phyloP scores from a whole-genome alignment of 306 rosid genomes.

The Malus sylvestris region DNA sequence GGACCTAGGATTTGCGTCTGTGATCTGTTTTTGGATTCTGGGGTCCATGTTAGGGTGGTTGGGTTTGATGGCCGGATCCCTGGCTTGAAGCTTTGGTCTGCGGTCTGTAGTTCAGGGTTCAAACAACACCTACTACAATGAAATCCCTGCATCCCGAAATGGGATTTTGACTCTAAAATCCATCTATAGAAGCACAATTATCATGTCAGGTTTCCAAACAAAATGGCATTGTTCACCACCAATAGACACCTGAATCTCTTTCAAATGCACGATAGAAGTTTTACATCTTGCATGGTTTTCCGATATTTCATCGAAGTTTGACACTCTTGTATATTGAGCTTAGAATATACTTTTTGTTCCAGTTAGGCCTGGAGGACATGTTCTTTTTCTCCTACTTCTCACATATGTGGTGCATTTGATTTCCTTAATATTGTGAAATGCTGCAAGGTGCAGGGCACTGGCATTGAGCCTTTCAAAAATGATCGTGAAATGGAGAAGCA shows the following conservation, averaged over 20 bases:
- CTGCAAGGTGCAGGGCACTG: constrained; percentile 55
- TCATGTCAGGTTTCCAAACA: not conserved
- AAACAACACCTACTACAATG: too few species aligned
- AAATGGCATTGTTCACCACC: not conserved
- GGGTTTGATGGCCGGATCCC: too few species aligned
- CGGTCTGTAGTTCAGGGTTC: too few species aligned
- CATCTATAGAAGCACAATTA: not conserved
- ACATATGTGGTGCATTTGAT: not conserved
- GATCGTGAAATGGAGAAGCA: constrained; percentile 67
- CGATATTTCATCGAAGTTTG: not conserved
- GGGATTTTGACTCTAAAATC: too few species aligned
- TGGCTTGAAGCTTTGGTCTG: too few species aligned
- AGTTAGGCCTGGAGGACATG: not conserved
- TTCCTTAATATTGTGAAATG: not conserved
- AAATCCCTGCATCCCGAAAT: too few species aligned
- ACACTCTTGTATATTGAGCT: not conserved
- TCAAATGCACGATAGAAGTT: not conserved
- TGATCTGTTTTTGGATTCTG: too few species aligned
- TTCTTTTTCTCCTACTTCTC: not conserved
- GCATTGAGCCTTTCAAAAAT: constrained; percentile 52
- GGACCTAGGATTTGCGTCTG: not conserved
- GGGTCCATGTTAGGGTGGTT: too few species aligned
- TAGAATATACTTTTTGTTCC: not conserved
- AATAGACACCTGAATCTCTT: not conserved
- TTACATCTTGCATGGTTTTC: not conserved